Conservation (phyloP, 2,329 filamentous ascomycete species). For the Fusarium pseudoanthophilum region DNA sequence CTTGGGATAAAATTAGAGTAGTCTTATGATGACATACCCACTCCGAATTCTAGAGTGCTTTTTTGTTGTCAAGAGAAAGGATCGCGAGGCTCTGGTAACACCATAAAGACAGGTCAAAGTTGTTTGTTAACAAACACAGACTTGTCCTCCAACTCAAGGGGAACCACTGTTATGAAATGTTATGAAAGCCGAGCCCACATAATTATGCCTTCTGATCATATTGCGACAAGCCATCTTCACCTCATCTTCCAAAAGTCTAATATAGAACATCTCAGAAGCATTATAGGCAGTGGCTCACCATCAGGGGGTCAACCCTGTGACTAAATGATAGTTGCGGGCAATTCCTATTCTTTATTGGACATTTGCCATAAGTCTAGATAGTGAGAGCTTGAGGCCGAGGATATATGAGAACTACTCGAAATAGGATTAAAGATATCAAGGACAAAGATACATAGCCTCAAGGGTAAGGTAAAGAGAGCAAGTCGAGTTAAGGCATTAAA, state of each 20-base stretch:
- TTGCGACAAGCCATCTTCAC: accelerated
- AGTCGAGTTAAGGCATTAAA: background rate
- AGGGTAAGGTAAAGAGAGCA: background rate
- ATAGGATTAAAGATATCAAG: no score
- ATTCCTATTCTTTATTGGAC: background rate
- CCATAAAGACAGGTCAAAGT: background rate
- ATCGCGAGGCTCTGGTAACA: background rate
- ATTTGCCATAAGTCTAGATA: background rate
- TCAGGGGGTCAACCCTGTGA: no score
- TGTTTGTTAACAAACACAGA: background rate
- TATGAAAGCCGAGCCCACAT: accelerated
- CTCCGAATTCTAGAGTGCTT: background rate
- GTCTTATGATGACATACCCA: background rate
- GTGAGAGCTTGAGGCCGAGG: accelerated
- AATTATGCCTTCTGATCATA: background rate
- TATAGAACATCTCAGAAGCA: background rate
- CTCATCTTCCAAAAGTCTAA: background rate
- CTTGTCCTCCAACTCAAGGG: background rate
- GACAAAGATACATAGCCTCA: no score
- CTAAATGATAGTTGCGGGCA: background rate
- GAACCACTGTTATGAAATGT: background rate
- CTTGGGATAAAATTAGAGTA: background rate
- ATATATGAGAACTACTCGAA: no score
- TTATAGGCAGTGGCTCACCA: background rate
- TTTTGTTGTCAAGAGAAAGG: background rate